Evolutionary conservation across 2,329 filamentous ascomycete genomes (phyloP).

Genomic region (Sarocladiaceae sp.): DNA sequence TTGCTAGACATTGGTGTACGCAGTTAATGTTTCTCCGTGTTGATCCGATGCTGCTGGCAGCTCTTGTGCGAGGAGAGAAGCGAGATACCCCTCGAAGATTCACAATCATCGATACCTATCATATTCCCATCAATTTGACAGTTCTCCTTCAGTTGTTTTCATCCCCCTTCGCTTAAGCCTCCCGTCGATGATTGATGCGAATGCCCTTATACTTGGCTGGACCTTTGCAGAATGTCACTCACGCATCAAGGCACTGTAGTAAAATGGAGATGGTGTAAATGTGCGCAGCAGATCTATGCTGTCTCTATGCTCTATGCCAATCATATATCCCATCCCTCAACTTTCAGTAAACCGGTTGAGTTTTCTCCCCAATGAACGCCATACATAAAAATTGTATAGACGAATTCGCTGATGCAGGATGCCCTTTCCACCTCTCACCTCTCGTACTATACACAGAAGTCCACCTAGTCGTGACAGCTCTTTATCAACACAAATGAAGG

Average conservation of each 20-base stretch:
- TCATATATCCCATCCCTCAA: slow-evolving; percentile 1
- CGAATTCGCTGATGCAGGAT: slow-evolving; percentile 8
- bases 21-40: no score
- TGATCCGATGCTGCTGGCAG: no score
- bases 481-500: neutral
- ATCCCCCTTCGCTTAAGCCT: no score
- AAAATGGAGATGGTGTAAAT: slow-evolving; percentile 1
- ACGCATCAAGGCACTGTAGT: no score
- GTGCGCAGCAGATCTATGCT: slow-evolving; percentile 1
- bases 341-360: neutral
- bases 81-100: no score
- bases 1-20: no score
- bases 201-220: neutral
- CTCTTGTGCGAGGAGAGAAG: no score
- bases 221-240: no score
- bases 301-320: slow-evolving; percentile 5
- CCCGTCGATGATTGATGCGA: no score
- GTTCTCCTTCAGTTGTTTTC: no score
- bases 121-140: no score
- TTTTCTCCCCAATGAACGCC: slow-evolving; percentile 1
- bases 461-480: neutral
- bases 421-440: slow-evolving; percentile 1
- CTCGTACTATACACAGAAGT: slow-evolving; percentile 3
- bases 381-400: slow-evolving; percentile 6
- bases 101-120: no score